Evolutionary conservation across 768 basidiomycete genomes (phyloP), one percentile per base, ranked within the genome.

Genomic region (Amanita rimosa): DNA sequence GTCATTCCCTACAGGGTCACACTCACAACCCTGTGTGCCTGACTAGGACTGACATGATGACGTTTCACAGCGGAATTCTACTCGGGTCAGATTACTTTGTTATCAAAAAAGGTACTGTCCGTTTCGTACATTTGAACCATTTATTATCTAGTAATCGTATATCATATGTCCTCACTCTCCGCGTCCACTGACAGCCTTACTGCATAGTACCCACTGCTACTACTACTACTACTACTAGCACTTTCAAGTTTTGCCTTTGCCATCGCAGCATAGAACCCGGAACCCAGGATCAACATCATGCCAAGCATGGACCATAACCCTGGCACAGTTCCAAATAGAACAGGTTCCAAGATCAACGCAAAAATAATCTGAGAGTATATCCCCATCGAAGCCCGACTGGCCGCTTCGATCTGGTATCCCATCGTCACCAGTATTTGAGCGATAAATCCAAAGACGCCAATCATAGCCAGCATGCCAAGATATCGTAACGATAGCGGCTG

Each of bases 331-430:
- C 33, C 26, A n/a, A 49, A 49, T 7, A 42, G 9, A 4, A 21
- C 39, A 2, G 22, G 40, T 29, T 43, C 48, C 22, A 43, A 35
- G 10, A 43, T 49, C 19, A 34, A 16, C 9, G 49, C 31, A 14
- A 50, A 50, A 7, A 44, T 42, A 10, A 50, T 51, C 43, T 62
- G 62, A 43, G 63, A 62, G 46, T 68, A 88, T 4, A 82, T 62
- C 0, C 75, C 81, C 55, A 87, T 65, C 4, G 74, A 67, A 0
- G 75, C 78, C 14, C 83, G 65, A 0, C 78, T 76, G 0, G 78
- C 83, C 3, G 75, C 75, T 58, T 85, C 82, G 1, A 73, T 70
- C 47, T 78, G 79, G 9, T 83, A 61, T 0, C 80, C 82, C 55
- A 76, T 64, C 8, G 49, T 50, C 17, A 50, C 10, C 2, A 50